Percentiles rank a stretch among this genome's conserved stretches.
Conservation (phyloP, 73 alveolate species). For the Stentor coeruleus region DNA sequence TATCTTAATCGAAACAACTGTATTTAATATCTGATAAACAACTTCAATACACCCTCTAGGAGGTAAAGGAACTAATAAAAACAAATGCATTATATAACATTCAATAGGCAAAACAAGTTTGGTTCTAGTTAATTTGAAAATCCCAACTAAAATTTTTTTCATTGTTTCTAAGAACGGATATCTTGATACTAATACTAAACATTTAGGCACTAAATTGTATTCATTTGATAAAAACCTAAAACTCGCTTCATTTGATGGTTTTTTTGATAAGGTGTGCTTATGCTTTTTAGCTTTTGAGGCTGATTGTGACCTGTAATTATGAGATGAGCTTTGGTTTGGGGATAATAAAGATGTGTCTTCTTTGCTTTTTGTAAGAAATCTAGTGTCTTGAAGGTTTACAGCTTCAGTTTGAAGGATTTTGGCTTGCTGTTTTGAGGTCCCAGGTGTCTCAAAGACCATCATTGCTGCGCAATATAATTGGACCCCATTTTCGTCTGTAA, state of each 20-base stretch:
- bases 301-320: not conserved
- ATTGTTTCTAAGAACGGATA: not conserved
- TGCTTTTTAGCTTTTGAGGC: not conserved
- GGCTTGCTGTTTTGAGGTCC: not conserved
- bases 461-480: not conserved
- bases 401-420: too few relatives aligned
- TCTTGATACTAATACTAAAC: not conserved
- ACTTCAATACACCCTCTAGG: conserved; percentile 8
- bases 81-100: not conserved
- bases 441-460: not conserved
- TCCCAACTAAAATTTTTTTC: not conserved
- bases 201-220: not conserved
- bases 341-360: not conserved
- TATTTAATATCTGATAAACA: not conserved
- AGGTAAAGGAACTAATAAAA: not conserved
- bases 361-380: not conserved
- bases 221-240: not conserved
- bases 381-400: too few relatives aligned
- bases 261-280: not conserved
- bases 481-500: not conserved
- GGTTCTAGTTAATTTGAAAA: not conserved
- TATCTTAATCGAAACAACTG: not conserved
- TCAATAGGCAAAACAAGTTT: not conserved
- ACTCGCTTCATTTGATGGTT: not conserved
- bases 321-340: not conserved